Evolutionary conservation across 78 protist species (phyloP).

Genomic region (Dictyostelium discoideum): dicty_2.7 NC_007091.3:4527501-4528000

Average conservation of each 20-base stretch:
- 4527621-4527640: too few species aligned
- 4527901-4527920: not conserved
- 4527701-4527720: not conserved
- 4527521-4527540: too few species aligned
- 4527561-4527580: too few species aligned
- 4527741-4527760: not conserved
- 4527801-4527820: not conserved
- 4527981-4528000: not conserved
- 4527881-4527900: not conserved
- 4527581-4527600: too few species aligned
- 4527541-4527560: too few species aligned
- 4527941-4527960: not conserved
- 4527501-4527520: too few species aligned
- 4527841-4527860: not conserved
- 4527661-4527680: too few species aligned
- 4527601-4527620: too few species aligned
- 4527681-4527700: too few species aligned
- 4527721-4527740: not conserved
- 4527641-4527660: too few species aligned
- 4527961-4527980: not conserved
- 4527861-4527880: not conserved
- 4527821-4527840: not conserved
- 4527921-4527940: too few species aligned
- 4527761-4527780: conserved; percentile 3
- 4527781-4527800: conserved; percentile 13